phyloP scores from a whole-genome alignment of 148 eudicot species.

The Heliosperma pusillum region DNA sequence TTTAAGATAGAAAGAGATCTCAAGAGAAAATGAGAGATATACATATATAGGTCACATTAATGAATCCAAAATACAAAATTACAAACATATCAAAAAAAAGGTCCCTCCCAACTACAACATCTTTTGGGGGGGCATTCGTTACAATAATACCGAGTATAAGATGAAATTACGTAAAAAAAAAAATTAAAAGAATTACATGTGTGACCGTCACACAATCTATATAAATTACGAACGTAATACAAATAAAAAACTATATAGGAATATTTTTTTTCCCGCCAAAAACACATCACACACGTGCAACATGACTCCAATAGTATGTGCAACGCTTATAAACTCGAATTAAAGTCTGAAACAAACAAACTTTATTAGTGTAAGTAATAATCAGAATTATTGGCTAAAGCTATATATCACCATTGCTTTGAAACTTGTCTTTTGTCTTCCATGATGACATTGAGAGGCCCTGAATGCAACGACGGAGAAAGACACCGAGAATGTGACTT shows the following conservation, averaged over 20 bases:
- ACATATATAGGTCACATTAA: slow-evolving; percentile 22
- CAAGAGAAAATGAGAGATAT: not conserved
- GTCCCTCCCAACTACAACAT: slow-evolving; percentile 21
- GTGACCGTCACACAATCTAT: slow-evolving; percentile 13
- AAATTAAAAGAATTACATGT: slow-evolving; percentile 13
- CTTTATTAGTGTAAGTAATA: not conserved
- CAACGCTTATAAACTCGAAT: slow-evolving; percentile 10
- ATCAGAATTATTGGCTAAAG: not conserved
- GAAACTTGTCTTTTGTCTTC: slow-evolving; percentile 6
- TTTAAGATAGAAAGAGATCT: not conserved
- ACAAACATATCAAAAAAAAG: slow-evolving; percentile 18
- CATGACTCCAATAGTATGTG: not conserved
- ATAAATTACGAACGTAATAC: not conserved
- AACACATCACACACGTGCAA: slow-evolving; percentile 15
- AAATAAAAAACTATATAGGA: not conserved
- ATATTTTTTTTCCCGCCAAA: slow-evolving; percentile 20
- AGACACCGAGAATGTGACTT: slow-evolving; percentile 15
- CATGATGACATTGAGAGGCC: slow-evolving; percentile 17
- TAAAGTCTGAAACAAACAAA: not conserved
- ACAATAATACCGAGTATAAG: not conserved
- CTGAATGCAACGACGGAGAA: slow-evolving; percentile 2
- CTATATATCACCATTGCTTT: not conserved
- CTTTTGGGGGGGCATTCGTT: slow-evolving; percentile 8
- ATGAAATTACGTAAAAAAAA: not conserved
- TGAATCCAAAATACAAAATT: slow-evolving; percentile 29